Evolutionary conservation across 179 eudicot genomes (phyloP), one percentile per base, ranked within the genome.

Genomic region (Monotropa hypopitys): DNA sequence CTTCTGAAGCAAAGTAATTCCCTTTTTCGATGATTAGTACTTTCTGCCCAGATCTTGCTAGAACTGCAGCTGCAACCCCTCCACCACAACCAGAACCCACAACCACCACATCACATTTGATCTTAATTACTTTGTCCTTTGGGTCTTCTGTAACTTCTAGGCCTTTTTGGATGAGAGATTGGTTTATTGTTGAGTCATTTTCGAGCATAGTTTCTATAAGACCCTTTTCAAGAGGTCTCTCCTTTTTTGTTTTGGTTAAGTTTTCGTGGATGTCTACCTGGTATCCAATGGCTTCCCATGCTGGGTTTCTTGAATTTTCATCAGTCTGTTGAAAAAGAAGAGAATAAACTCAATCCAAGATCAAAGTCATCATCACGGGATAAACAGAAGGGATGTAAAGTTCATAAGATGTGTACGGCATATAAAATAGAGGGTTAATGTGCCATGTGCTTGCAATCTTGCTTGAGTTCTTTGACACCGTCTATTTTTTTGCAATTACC

Each of bases 1-100:
- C 95, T 53, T 79, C 77, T 4, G 86, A 56, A 5, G 75, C 79
- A 73, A 87, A 92, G 83, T 92, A 92, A 62, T 86, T 86, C 26
- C 97, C 97, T 80, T 88, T 90, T 73, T 92, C 97, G 11, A 92
- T 50, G 70, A 92, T 82, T 38, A 92, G 46, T 7, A 92, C 95
- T 81, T 90, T 92, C 18, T 80, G 79, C 33, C 97, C 95, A 0
- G 88, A 77, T 21, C 77, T 81, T 0, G 97, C 91, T 8, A 92
- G 90, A 70, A 88, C 72, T 5, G 90, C 89, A 1, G 97, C 97
- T 18, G 93, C 89, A 72, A 92, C 95, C 1, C 92, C 94, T 9
- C 95, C 95, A 0, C 95, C 97, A 38, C 89, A 89, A 23, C 97
- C 97, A 15, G 97, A 92, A 15, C 97, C 97, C 1, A 92, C 84